Evolutionary conservation across 352 stramenopile species (phyloP).

Genomic region (Pythium biforme): DNA sequence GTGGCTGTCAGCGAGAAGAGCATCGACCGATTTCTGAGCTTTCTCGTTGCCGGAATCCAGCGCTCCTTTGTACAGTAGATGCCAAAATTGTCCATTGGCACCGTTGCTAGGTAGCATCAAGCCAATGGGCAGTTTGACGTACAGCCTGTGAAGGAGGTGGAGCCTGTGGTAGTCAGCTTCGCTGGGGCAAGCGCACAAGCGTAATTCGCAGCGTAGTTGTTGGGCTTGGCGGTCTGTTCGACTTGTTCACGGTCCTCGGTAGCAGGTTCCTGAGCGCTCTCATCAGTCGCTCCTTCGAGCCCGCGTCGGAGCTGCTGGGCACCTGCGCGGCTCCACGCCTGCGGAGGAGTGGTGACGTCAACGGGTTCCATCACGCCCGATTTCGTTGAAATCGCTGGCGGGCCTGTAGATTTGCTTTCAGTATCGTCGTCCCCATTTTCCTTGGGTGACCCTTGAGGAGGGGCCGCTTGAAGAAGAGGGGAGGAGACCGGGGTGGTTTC

Average conservation of each 20-base stretch:
- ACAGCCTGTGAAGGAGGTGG: neutral
- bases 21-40: neutral
- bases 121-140: neutral
- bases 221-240: neutral
- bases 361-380: neutral
- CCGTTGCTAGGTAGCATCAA: neutral
- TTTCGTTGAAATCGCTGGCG: neutral
- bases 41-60: neutral
- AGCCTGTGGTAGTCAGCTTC: neutral
- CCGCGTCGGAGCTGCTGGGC: neutral
- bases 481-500: too few relatives aligned
- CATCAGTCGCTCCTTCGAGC: neutral
- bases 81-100: neutral
- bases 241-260: neutral
- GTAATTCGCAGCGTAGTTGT: neutral
- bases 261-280: neutral
- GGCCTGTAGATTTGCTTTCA: neutral
- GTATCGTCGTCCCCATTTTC: neutral
- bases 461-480: too few relatives aligned
- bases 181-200: neutral
- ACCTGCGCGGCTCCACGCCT: neutral
- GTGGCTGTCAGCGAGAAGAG: neutral
- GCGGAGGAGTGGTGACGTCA: too few relatives aligned
- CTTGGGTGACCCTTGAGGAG: neutral
- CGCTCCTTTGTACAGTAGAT: neutral